Base-by-base conservation (phyloP, 176 grass and related monocot genomes). In the Typha latifolia region DNA sequence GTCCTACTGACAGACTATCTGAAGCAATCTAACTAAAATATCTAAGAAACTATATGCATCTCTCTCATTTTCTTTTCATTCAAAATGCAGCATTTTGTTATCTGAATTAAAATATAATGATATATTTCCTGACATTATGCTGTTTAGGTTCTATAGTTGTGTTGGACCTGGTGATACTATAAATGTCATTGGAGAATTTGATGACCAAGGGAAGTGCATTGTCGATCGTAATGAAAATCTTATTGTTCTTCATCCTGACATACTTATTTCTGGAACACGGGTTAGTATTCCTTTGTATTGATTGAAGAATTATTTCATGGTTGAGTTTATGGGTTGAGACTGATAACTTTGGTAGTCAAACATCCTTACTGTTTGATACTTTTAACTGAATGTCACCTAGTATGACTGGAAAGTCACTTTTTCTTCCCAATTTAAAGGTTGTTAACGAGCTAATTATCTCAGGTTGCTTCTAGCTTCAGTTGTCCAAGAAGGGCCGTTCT, bases 401-500 rank as follows among this genome's bases (percentile, higher is more conserved):
- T 37, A 37, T 37, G 34, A 26, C 34, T 37, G 4, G 7, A 37
- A 37, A 8, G 34, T 37, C 34, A 37, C 34, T 63, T 59, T 49
- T 47, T 27, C 3, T 79, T 66, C 67, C 32, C 15, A 32, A 21
- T 53, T 32, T 51, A 62, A 0, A 61, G 13, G 65, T 57, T 69
- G 56, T 72, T 82, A 43, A 78, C 59, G 51, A 64, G 2, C 43
- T 49, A 2, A 61, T 66, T 50, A 87, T 82, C 77, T 73, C 71
- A 97, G 93, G 93, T 92, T 73, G 93, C 93, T 67, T 97, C 88
- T 18, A 97, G 93, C 79, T 97, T 97, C 61, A 87, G 76, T 80
- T 92, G 93, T 79, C 66, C 88, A 43, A 86, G 93, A 82, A 85
- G 88, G 86, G 84, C 85, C 64, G 82, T 92, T 61, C 75, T 97